These are phyloP conservation scores for Ophiostoma sp. DNA, from an alignment of 2,329 filamentous ascomycete genomes.

Conservation along the genomic window DNA sequence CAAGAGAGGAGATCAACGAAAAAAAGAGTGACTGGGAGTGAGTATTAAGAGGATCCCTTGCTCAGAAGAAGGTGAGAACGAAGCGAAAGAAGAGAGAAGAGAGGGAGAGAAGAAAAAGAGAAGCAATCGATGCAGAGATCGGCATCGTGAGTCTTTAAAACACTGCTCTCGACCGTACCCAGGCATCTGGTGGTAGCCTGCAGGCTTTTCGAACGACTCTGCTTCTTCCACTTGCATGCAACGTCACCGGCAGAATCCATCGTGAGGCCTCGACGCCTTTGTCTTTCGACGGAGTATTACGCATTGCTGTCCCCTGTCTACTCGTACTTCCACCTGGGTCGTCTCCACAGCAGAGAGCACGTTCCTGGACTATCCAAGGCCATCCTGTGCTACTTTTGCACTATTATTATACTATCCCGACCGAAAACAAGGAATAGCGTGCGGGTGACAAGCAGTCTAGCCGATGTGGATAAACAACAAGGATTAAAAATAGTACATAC, in stretches of 20 bases:
- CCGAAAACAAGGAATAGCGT: not conserved
- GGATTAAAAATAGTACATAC: too few relatives aligned
- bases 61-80: not conserved
- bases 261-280: not conserved
- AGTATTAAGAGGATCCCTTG: conserved; percentile 11
- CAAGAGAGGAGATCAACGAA: not conserved
- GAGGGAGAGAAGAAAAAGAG: not conserved
- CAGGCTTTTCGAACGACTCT: conserved; percentile 3
- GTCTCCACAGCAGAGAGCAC: not conserved
- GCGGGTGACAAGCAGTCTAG: not conserved
- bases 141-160: conserved; percentile 9
- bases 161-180: not conserved
- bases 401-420: not conserved
- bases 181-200: not conserved
- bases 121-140: not conserved
- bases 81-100: not conserved
- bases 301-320: too few relatives aligned
- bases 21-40: conserved; percentile 5
- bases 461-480: not conserved
- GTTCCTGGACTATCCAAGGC: not conserved
- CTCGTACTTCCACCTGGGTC: not conserved
- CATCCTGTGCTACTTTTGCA: not conserved
- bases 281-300: not conserved
- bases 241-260: not conserved
- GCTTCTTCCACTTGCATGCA: conserved; percentile 1